Evolutionary conservation across 139 green algal genomes (phyloP).

Genomic region (Auxenochlorella pyrenoidosa): DNA sequence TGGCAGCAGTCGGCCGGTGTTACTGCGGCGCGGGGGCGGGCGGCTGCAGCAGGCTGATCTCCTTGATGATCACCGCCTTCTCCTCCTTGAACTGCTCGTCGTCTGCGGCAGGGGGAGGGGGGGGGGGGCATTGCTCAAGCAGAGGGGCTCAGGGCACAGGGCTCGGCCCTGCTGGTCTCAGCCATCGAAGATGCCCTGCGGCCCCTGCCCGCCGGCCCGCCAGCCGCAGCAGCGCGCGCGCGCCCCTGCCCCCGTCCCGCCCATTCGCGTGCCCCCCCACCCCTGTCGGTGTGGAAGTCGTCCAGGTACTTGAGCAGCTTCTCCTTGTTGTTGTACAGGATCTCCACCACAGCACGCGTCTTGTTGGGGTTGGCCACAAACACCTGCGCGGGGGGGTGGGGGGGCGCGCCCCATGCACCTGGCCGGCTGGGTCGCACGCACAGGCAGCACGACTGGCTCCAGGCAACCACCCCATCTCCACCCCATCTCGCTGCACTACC

Average conservation of each 20-base stretch:
- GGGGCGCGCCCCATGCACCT: too few relatives aligned
- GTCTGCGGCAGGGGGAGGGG: constrained; percentile 37
- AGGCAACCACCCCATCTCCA: too few relatives aligned
- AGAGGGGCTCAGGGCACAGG: too few relatives aligned
- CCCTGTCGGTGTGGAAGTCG: constrained; percentile 91
- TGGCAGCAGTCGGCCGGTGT: background rate
- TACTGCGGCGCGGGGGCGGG: background rate
- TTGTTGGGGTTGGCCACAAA: constrained; percentile 98
- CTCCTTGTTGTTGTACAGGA: constrained; percentile 88
- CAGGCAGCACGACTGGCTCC: too few relatives aligned
- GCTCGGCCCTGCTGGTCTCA: too few relatives aligned
- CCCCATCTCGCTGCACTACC: too few relatives aligned
- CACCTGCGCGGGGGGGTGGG: constrained; percentile 57
- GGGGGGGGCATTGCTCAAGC: background rate
- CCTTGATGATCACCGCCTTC: constrained; percentile 89
- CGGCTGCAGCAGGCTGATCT: constrained; percentile 70
- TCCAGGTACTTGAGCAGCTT: constrained; percentile 94
- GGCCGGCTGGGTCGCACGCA: too few relatives aligned
- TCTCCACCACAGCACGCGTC: constrained; percentile 79
- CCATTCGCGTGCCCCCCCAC: constrained; percentile 41
- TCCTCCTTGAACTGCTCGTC: constrained; percentile 93
- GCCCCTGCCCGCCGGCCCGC: too few relatives aligned
- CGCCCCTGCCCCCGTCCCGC: too few relatives aligned
- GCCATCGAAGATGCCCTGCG: too few relatives aligned
- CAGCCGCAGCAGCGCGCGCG: too few relatives aligned